Base-by-base conservation (phyloP, 176 grass and related monocot species). In the Aegilops speltoides region DNA sequence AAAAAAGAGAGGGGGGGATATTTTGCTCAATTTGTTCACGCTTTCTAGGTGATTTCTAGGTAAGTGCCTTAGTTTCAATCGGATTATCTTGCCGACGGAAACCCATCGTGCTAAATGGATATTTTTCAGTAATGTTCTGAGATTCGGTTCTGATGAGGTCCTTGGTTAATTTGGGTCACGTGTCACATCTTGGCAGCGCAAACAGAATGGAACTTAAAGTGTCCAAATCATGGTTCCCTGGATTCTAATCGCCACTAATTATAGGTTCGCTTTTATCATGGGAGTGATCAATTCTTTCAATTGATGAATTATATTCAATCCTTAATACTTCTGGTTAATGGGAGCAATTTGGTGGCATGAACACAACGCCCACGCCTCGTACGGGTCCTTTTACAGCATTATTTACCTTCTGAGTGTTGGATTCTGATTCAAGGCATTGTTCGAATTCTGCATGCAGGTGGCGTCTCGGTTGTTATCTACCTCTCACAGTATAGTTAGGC, bases 381-480 rank as follows among this genome's bases (percentile, higher is more conserved):
- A 14, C 2, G 6, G 14, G 2, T 61, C 15, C 72, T 71, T 29
- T 62, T 46, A 8, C 22, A 76, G 17, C 15, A 52, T 24, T 71
- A 38, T 76, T 76, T 61, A 68, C 48, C 71, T 62, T n/a, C 68
- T 14, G 4, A 71, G 36, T 29, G 15, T 78, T 68, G 22, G 38
- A 72, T 76, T 69, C 6, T 85, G 70, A 71, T 75, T 74, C 22
- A 19, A 59, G 7, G 37, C 50, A 54, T 85, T 76, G 8, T 70
- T 62, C 13, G 25, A 66, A 73, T 46, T 23, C 36, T 83, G 48
- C 54, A 80, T 29, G 4, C 85, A 95, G 96, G 79, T 70, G 56
- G 37, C 50, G 12, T 79, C 87, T 85, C 78, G 57, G 78, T 59
- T 85, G 81, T 80, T 87, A 78, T 84, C 77, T 38, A 10, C 63